phyloP scores from a whole-genome alignment of 768 basidiomycete species.

The Termitomyces heimii region DNA sequence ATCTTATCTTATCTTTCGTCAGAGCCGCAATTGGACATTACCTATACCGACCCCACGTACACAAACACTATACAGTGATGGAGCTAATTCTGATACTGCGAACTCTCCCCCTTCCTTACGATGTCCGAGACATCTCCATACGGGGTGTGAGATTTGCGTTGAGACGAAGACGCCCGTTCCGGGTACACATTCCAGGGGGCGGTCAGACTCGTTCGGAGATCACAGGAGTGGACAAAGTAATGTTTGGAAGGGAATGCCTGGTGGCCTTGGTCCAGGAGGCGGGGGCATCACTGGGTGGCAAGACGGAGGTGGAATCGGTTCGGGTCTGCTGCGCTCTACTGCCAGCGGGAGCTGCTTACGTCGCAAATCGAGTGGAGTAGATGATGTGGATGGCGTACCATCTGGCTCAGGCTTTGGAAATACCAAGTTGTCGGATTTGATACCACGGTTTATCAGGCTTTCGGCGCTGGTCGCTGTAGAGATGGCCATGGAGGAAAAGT shows the following conservation, averaged over 20 bases:
- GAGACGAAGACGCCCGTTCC: conserved; percentile 41
- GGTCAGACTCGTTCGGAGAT: conserved; percentile 14
- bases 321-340: conserved; percentile 56
- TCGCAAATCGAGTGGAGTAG: conserved; percentile 29
- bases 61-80: conserved; percentile 48
- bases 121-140: conserved; percentile 70
- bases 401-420: conserved; percentile 42
- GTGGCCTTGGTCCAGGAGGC: conserved; percentile 28
- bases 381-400: conserved; percentile 14
- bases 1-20: conserved; percentile 3
- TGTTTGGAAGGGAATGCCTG: conserved; percentile 28
- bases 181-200: conserved; percentile 20
- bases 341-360: conserved; percentile 53
- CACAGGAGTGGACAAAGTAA: conserved; percentile 13
- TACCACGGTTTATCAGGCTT: conserved; percentile 68
- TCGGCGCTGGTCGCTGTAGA: conserved; percentile 77
- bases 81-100: conserved; percentile 55
- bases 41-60: conserved; percentile 34
- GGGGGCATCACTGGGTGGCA: conserved; percentile 68
- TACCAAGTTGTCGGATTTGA: conserved; percentile 59
- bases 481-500: conserved; percentile 62
- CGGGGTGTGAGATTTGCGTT: conserved; percentile 73
- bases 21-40: conserved; percentile 7
- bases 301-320: conserved; percentile 69
- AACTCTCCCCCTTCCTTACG: conserved; percentile 59